Evolutionary conservation across 2,329 filamentous ascomycete species (phyloP).

Genomic region (Talaromyces sp.): DNA sequence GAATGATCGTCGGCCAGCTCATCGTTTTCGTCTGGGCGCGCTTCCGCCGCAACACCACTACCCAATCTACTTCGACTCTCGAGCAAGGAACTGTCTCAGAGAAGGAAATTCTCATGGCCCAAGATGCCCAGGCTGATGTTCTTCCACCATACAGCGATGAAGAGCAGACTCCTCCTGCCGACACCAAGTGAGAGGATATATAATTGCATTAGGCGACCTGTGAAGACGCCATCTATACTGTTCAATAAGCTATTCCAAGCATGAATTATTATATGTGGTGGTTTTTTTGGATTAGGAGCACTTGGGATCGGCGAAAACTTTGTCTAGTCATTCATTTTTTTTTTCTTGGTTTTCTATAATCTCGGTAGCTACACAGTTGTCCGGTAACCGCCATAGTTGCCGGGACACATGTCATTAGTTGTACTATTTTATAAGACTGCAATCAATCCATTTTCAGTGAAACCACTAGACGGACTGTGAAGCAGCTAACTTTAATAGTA

Average conservation of each 20-base stretch:
- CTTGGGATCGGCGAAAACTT: conserved; percentile 12
- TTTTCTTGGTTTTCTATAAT: not conserved
- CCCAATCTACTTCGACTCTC: conserved; percentile 22
- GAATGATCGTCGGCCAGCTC: conserved; percentile 45
- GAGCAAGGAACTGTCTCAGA: conserved; percentile 37
- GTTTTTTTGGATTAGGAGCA: conserved; percentile 9
- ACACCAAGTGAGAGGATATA: conserved; percentile 27
- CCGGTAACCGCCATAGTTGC: not conserved
- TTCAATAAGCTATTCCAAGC: not conserved
- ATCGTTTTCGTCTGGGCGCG: conserved; percentile 43
- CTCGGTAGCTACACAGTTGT: not conserved
- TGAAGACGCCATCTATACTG: not conserved
- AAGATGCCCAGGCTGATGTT: conserved; percentile 25
- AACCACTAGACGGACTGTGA: not conserved
- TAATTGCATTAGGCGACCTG: not conserved
- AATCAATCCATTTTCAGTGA: not conserved
- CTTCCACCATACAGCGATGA: conserved; percentile 36
- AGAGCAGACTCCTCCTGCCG: conserved; percentile 20
- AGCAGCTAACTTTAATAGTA: not conserved
- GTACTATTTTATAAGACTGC: not conserved
- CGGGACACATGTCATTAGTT: not conserved
- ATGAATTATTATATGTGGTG: not conserved
- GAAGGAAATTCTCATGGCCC: conserved; percentile 38
- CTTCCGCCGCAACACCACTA: conserved; percentile 28
- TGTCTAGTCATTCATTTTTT: not conserved